Base-by-base conservation (phyloP, 164 flowering plant species). In the Kalanchoe fedtschenkoi region DNA sequence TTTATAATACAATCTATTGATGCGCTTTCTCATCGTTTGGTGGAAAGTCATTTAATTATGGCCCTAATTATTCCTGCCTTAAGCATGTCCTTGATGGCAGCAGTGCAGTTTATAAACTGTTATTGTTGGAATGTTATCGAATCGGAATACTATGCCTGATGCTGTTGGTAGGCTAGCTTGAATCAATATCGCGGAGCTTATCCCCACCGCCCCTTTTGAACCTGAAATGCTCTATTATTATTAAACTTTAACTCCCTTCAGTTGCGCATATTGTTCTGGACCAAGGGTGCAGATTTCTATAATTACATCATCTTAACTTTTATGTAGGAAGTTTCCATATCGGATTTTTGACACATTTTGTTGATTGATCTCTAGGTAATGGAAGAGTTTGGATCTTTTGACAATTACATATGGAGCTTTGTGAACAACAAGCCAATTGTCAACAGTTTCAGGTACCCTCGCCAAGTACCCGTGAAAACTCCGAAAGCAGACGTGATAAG, bases 401-500 rank as follows among this genome's bases (percentile, higher is more conserved):
- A 55, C 58, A 55, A 55, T 21, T 55, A 55, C 28, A 22, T 55
- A 22, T 55, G 58, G 58, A 28, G 58, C 30, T 55, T 55, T 26
- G 58, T 55, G 13, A 55, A 55, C 58, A 29, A 55, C 33, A 24
- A 55, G 33, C 58, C 58, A 21, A 55, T 55, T 9, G 33, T 24
- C 15, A 55, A 24, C 1, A 55, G 30, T 9, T 24, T 55, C 33
- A 6, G 58, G 19, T 55, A 55, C 15, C 58, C 58, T 55, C 58
- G 58, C 22, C 58, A 55, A 17, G 58, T 55, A 22, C 30, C 58
- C 17, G 58, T 55, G 4, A 55, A 55, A 22, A 55, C 58, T 6
- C 58, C 58, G 7, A 55, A 55, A 55, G 58, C 58, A 5, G 58
- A 55, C 28, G 58, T 55, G 58, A 55, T 55, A 55, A 55, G 58